Conservation (phyloP, 495 filamentous ascomycete genomes). For the Penicillium simplicissimum region DNA sequence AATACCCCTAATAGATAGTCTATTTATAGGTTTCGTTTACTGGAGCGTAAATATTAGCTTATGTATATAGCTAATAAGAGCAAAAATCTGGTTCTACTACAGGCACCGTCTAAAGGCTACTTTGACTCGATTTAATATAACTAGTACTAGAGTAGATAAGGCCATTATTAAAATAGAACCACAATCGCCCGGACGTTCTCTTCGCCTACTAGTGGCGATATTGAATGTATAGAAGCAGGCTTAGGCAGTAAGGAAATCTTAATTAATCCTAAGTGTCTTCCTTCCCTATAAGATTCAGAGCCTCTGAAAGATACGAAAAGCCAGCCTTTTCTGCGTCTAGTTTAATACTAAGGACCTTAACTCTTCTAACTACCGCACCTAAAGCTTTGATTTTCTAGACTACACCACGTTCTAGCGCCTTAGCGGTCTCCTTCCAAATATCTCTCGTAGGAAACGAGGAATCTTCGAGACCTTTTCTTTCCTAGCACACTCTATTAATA, state of each 20-base stretch:
- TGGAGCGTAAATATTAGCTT: too few species aligned
- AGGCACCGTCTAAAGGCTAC: neutral
- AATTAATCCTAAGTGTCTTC: neutral
- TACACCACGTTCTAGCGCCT: neutral
- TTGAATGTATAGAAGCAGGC: neutral
- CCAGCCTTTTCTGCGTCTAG: neutral
- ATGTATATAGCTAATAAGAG: too few species aligned
- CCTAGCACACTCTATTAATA: neutral
- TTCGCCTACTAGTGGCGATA: neutral
- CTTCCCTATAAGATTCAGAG: neutral
- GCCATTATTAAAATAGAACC: neutral
- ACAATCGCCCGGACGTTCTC: too few species aligned
- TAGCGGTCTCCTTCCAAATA: neutral
- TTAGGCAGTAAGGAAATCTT: neutral
- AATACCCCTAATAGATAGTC: too few species aligned
- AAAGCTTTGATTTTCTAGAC: neutral
- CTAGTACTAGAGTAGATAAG: neutral
- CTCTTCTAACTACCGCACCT: neutral
- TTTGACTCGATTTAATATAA: neutral
- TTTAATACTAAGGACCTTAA: neutral
- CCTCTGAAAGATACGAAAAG: neutral
- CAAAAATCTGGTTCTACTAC: too few species aligned
- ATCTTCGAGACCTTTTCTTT: neutral
- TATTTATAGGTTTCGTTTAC: too few species aligned
- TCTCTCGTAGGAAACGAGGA: neutral